Evolutionary conservation across 768 basidiomycete genomes (phyloP), one percentile per base, ranked within the genome.

Genomic region (Rhodotorula sphaerocarpa): DNA sequence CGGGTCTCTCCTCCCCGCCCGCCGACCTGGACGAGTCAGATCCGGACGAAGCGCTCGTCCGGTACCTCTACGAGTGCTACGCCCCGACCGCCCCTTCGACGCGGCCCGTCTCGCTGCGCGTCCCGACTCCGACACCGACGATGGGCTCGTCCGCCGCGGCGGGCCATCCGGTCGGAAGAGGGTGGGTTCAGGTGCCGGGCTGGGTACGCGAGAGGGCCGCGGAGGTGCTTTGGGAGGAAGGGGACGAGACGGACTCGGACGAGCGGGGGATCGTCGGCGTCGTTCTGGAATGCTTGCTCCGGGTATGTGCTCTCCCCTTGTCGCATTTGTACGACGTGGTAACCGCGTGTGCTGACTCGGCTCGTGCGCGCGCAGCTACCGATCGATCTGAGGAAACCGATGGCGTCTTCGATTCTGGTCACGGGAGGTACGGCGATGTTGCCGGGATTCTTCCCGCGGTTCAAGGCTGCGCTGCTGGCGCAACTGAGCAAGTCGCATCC

Each of bases 191-290:
- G 34, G 55, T 97, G 47, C 93, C 93, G 2, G 93, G 93, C 4
- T 99, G 95, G 95, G 80, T 99, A 44, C 77, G 93, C 46, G 93
- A 97, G 74, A 80, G 92, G 20, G 86, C 86, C 1, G 84, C 91
- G 2, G 95, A 97, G 74, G 81, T 93, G 9, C 77, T 96, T 15
- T 96, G 95, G 65, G 88, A 89, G 73, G 85, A 89, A 72, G 85
- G 45, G 72, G 85, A 89, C 72, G 85, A 47, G 5, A 88, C 88
- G 10, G 89, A 91, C 69, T 84, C 89, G 15, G 90, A 93, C 70
- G 87, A 90, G 75, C 81, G 81, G 64, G 90, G 87, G 64, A 77
- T 92, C 11, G 86, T 88, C 0, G 89, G 91, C 72, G 80, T 85
- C 31, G 80, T 96, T 16, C 75, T 97, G 11, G 84, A 88, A 61